Evolutionary conservation across 2,329 filamentous ascomycete species (phyloP).

Genomic region (Cordyceps farinosa): DNA sequence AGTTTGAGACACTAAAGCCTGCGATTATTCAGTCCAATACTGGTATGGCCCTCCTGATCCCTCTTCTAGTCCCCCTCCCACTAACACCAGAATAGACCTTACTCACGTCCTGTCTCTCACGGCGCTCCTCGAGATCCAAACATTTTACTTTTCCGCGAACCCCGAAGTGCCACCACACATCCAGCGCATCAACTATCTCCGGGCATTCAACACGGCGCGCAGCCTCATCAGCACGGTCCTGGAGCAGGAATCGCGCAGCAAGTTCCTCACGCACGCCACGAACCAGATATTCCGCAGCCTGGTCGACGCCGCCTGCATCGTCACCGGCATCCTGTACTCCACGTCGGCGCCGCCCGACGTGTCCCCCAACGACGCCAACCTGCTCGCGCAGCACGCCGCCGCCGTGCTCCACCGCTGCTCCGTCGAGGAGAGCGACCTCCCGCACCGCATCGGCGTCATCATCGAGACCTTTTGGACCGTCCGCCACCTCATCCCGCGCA

Average conservation of each 20-base stretch:
- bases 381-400: constrained; percentile 32
- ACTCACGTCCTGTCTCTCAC: constrained; percentile 48
- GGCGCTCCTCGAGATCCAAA: constrained; percentile 50
- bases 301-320: constrained; percentile 43
- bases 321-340: constrained; percentile 45
- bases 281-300: constrained; percentile 48
- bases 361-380: constrained; percentile 28
- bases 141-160: constrained; percentile 48
- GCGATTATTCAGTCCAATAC: constrained; percentile 45
- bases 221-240: constrained; percentile 41
- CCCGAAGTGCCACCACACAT: constrained; percentile 36
- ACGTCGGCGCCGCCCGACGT: constrained; percentile 34
- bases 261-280: constrained; percentile 45
- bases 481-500: constrained; percentile 35
- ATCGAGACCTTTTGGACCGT: constrained; percentile 48
- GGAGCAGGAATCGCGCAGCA: constrained; percentile 38
- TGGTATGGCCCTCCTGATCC: constrained; percentile 32
- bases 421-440: constrained; percentile 47
- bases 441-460: constrained; percentile 42
- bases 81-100: constrained; percentile 35
- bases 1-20: constrained; percentile 47
- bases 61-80: not conserved
- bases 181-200: constrained; percentile 43
- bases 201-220: constrained; percentile 47
- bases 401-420: constrained; percentile 40